These are phyloP conservation scores for Erodium maritimum DNA, from an alignment of 345 rosid genomes.

Conservation along the genomic window DNA sequence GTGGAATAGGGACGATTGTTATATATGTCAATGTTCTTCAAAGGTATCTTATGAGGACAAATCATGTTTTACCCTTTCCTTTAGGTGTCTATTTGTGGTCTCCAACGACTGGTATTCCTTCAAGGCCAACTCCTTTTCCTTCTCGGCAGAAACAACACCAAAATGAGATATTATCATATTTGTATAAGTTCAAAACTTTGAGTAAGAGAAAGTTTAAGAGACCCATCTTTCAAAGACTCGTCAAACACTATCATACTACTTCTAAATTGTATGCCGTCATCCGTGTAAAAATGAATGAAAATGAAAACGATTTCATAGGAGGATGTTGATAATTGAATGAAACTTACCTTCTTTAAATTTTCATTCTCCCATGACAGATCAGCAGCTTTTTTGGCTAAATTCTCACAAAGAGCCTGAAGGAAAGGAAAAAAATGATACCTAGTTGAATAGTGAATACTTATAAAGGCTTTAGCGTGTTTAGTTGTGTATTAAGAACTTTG, in stretches of 20 bases:
- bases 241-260: not conserved
- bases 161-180: not conserved
- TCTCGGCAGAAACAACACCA: slow-evolving; percentile 15
- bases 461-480: too few species aligned
- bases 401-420: slow-evolving; percentile 63
- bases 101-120: slow-evolving; percentile 52
- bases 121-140: slow-evolving; percentile 65
- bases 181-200: too few species aligned
- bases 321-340: not conserved
- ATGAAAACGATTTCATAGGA: not conserved
- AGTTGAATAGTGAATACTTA: too few species aligned
- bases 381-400: slow-evolving; percentile 61
- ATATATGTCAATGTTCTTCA: not conserved
- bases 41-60: not conserved
- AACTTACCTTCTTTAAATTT: slow-evolving; percentile 49
- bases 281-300: not conserved
- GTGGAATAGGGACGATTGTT: slow-evolving; percentile 10
- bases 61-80: slow-evolving; percentile 36
- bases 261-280: not conserved
- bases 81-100: slow-evolving; percentile 48
- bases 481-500: too few species aligned
- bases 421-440: not conserved
- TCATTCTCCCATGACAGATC: slow-evolving; percentile 61
- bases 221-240: too few species aligned
- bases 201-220: too few species aligned